Conservation (phyloP, 2,329 filamentous ascomycete species). For the Cyphellophora europaea region DNA sequence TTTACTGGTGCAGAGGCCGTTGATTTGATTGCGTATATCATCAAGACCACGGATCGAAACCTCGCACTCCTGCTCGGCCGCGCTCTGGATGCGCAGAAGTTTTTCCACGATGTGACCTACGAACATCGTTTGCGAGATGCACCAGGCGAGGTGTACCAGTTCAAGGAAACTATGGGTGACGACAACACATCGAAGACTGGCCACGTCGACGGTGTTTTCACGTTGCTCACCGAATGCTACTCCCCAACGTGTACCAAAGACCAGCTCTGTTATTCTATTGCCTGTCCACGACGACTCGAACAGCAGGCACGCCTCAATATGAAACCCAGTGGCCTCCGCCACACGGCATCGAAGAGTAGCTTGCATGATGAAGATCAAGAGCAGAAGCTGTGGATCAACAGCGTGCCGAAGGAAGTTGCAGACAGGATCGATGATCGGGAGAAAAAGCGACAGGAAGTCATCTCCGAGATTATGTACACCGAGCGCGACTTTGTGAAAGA, state of each 20-base stretch:
- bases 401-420: conserved; percentile 87
- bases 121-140: conserved; percentile 92
- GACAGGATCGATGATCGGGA: conserved; percentile 83
- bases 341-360: conserved; percentile 59
- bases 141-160: conserved; percentile 92
- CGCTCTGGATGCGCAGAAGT: conserved; percentile 93
- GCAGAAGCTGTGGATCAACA: conserved; percentile 99
- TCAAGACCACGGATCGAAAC: conserved; percentile 93
- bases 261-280: conserved; percentile 94
- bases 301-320: conserved; percentile 91
- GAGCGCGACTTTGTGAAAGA: conserved; percentile 99
- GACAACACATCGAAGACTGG: conserved; percentile 63
- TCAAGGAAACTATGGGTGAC: conserved; percentile 75
- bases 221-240: conserved; percentile 91
- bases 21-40: conserved; percentile 90
- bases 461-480: conserved; percentile 97
- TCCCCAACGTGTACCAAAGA: conserved; percentile 95
- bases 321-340: conserved; percentile 79
- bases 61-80: conserved; percentile 82
- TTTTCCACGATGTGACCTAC: conserved; percentile 98
- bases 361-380: conserved; percentile 85
- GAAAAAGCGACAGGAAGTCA: conserved; percentile 96
- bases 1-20: conserved; percentile 95
- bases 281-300: conserved; percentile 84
- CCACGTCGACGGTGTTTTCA: conserved; percentile 91